phyloP scores from a whole-genome alignment of 2,329 filamentous ascomycete genomes.

The Fusarium gaditjirri region DNA sequence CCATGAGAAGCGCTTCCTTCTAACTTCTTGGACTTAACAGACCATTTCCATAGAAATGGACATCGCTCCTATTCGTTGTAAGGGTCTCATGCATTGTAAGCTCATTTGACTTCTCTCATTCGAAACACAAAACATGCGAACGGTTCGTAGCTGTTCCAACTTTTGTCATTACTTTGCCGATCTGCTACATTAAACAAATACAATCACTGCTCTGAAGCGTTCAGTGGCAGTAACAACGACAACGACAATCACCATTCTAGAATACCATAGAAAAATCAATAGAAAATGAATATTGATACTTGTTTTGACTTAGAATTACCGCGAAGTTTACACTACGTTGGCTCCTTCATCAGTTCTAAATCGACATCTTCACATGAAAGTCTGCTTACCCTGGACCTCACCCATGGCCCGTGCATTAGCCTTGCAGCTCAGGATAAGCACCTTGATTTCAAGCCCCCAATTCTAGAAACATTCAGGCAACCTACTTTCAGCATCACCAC shows the following conservation, averaged over 20 bases:
- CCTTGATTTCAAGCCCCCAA: not conserved
- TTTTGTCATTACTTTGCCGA: rapidly evolving
- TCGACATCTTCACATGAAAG: not conserved
- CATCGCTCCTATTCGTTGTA: too few species aligned
- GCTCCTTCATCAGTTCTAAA: not conserved
- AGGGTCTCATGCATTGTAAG: not conserved
- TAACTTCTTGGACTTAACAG: too few species aligned
- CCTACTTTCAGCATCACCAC: not conserved
- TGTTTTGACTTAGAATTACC: not conserved
- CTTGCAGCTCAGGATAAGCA: conserved; percentile 31
- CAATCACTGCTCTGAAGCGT: too few species aligned
- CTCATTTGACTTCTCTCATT: not conserved
- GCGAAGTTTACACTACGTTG: rapidly evolving
- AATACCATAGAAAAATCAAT: rapidly evolving
- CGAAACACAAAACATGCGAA: not conserved
- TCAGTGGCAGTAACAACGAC: not conserved
- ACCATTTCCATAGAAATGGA: not conserved
- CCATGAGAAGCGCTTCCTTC: too few species aligned
- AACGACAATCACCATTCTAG: not conserved
- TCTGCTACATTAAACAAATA: rapidly evolving
- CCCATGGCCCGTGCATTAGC: not conserved
- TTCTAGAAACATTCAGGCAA: conserved; percentile 1
- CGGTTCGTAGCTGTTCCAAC: rapidly evolving
- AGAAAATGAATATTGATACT: too few species aligned
- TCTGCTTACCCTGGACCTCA: conserved; percentile 14